Percentiles rank a stretch among this genome's conserved stretches.
Evolutionary conservation across 2,329 filamentous ascomycete genomes (phyloP).

Genomic region (Pyricularia pennisetigena): DNA sequence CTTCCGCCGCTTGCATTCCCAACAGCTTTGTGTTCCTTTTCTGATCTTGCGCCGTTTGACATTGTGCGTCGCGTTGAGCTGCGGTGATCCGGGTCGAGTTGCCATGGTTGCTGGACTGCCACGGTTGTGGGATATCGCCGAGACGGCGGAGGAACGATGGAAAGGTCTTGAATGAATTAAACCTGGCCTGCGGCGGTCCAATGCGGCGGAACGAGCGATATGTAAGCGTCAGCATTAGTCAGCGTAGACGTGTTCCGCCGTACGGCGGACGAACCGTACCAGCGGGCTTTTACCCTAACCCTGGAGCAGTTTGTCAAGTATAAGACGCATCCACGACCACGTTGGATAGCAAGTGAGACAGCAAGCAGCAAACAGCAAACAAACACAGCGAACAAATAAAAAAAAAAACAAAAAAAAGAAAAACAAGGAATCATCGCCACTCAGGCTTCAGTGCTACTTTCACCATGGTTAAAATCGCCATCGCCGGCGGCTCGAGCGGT

Average conservation of each 20-base stretch:
- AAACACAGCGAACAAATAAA: background rate
- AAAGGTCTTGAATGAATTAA: no score
- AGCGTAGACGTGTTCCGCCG: background rate
- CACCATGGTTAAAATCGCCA: conserved; percentile 11
- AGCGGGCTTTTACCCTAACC: background rate
- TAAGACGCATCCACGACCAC: background rate
- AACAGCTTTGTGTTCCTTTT: conserved; percentile 38
- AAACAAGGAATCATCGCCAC: no score
- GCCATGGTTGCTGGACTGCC: background rate
- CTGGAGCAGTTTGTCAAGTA: background rate
- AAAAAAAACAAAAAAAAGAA: no score
- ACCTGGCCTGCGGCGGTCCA: background rate
- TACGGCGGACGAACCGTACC: background rate
- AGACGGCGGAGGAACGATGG: background rate
- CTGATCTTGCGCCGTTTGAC: conserved; percentile 9
- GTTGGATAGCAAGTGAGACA: background rate
- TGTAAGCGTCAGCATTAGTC: background rate
- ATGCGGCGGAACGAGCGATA: background rate
- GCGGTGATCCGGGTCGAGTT: background rate
- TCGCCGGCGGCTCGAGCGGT: conserved; percentile 9
- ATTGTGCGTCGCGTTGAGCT: background rate
- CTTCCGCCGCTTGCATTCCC: conserved; percentile 48
- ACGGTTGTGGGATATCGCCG: background rate
- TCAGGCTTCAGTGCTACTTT: no score
- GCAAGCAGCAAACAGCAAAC: background rate